These are phyloP conservation scores for Colletotrichum lindemuthianum DNA, from an alignment of 2,329 filamentous ascomycete species.

Conservation along the genomic window DNA sequence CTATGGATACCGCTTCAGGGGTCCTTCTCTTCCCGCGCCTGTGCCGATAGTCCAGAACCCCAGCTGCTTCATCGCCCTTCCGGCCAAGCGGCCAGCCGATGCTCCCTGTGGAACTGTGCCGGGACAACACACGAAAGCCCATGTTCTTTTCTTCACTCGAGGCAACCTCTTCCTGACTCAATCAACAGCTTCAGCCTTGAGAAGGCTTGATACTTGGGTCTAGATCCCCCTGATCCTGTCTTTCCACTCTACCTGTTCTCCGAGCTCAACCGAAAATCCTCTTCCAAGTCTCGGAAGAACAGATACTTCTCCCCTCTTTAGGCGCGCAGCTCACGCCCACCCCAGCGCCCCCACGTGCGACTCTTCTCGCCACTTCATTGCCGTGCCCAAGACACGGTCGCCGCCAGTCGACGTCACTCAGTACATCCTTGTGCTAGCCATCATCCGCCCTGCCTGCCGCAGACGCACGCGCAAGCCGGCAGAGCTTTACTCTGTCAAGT, in stretches of 20 bases:
- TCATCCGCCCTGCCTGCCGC: slow-evolving; percentile 25
- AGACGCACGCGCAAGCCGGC: slow-evolving; percentile 16
- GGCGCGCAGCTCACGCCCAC: slow-evolving; percentile 21
- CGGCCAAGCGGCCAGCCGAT: slow-evolving; percentile 21
- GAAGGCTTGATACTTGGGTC: neutral
- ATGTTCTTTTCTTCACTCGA: slow-evolving; percentile 13
- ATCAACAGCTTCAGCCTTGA: slow-evolving; percentile 22
- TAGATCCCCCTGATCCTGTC: neutral
- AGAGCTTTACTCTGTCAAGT: slow-evolving; percentile 21
- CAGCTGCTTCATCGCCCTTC: slow-evolving; percentile 15
- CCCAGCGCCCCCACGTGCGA: slow-evolving; percentile 22
- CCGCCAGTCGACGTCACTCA: slow-evolving; percentile 29
- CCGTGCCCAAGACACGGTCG: slow-evolving; percentile 16
- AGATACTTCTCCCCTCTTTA: slow-evolving; percentile 5
- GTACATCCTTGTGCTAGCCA: slow-evolving; percentile 21
- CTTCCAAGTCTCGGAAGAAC: neutral
- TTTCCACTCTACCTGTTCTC: neutral
- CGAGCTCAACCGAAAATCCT: neutral
- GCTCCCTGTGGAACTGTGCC: neutral
- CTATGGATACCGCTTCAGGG: slow-evolving; percentile 24
- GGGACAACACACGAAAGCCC: slow-evolving; percentile 3
- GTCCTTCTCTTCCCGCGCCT: slow-evolving; percentile 17
- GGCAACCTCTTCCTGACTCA: slow-evolving; percentile 22
- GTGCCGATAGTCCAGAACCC: slow-evolving; percentile 10
- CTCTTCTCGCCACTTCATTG: slow-evolving; percentile 13